Evolutionary conservation across 2,329 filamentous ascomycete species (phyloP), one percentile per base, ranked within the genome.

Genomic region (Aspergillus chevalieri): DNA sequence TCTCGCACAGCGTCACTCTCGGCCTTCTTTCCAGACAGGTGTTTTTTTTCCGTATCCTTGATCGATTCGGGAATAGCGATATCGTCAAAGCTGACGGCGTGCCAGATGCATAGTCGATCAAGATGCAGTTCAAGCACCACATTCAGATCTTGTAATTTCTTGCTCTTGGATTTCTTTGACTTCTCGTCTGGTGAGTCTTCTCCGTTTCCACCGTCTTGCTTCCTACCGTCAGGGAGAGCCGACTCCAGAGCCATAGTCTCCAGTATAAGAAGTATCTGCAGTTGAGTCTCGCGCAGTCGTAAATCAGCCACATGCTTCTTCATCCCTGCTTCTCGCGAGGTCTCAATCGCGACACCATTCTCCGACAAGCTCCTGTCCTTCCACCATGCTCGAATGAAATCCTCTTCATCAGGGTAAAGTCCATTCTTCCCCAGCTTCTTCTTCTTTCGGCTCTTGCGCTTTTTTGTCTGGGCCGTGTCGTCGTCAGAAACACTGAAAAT

Each of bases 31-130:
- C 61, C 62, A 4, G 62, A 54, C 30, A 61, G 56, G 48, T 62
- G 60, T 44, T 48, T 59, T 24, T 61, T 57, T n/a, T 54, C 61
- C n/a, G 61, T 60, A 19, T 58, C 45, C 43, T 63, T 65, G 24
- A 57, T 51, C 14, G 62, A 56, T 21, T 66, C 61, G 1, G 62
- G 52, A 12, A 65, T 54, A 3, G 58, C 53, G 4, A 60, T 53
- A 26, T 73, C 72, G 24, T 70, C 70, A 33, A 67, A 61, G 49
- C 65, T 70, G 44, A 77, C 71, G 22, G 73, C 69, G 57, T 77
- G 74, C 75, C 75, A 78, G 47, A 78, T 78, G 52, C 74, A 76
- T 22, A 78, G 61, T 47, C 74, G 65, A 50, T 78, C 75, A 14
- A 76, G 59, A 22, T 76, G 67, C 1, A 76, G 62, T 48, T 77